Conservation (phyloP, 2,329 filamentous ascomycete species). For the Furcasterigmium furcatum region DNA sequence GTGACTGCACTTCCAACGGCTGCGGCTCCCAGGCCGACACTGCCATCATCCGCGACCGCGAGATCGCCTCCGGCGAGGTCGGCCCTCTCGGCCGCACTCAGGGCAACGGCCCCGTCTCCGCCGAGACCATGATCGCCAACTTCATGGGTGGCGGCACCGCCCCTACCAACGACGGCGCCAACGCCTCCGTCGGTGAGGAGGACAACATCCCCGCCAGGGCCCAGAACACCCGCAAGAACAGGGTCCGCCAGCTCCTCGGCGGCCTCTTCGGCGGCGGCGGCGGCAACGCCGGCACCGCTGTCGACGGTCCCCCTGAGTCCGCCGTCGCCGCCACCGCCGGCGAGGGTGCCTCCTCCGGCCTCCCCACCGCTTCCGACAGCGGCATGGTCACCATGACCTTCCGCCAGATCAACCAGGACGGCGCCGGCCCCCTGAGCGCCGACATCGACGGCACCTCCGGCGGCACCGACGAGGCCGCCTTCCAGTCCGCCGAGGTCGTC, state of each 20-base stretch:
- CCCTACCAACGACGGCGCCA: slow-evolving; percentile 34
- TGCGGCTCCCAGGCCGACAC: slow-evolving; percentile 69
- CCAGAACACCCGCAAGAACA: slow-evolving; percentile 17
- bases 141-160: slow-evolving; percentile 52
- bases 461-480: slow-evolving; percentile 57
- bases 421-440: slow-evolving; percentile 61
- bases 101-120: slow-evolving; percentile 55
- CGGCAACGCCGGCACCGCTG: slow-evolving; percentile 40
- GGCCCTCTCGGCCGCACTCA: slow-evolving; percentile 64
- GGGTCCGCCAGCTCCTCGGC: slow-evolving; percentile 19
- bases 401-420: slow-evolving; percentile 71
- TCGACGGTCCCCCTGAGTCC: slow-evolving; percentile 36
- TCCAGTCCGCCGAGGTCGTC: slow-evolving; percentile 55
- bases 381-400: slow-evolving; percentile 62
- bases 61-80: slow-evolving; percentile 48
- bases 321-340: slow-evolving; percentile 53
- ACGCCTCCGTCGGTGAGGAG: slow-evolving; percentile 36
- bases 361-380: slow-evolving; percentile 59
- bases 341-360: slow-evolving; percentile 45
- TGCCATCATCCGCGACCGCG: slow-evolving; percentile 62
- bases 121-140: slow-evolving; percentile 50
- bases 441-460: slow-evolving; percentile 60
- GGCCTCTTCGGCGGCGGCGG: slow-evolving; percentile 26
- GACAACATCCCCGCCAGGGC: slow-evolving; percentile 30
- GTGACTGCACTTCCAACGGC: slow-evolving; percentile 58